Conservation (phyloP, 345 rosid species). For the Crucihimalaya himalaica region DNA sequence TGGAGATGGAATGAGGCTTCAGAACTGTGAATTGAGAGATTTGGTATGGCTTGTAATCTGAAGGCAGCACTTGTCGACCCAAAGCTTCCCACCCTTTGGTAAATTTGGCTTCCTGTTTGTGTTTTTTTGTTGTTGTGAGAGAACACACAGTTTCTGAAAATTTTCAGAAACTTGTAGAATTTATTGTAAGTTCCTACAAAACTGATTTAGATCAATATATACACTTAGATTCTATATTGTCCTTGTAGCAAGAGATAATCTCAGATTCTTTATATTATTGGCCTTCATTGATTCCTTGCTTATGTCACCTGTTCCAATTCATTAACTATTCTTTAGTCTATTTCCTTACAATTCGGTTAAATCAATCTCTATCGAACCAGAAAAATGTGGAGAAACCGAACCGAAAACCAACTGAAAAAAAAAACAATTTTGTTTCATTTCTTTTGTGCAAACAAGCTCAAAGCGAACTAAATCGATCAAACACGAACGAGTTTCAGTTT, state of each 20-base stretch:
- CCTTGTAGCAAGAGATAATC: not conserved
- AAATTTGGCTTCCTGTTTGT: slow-evolving; percentile 15
- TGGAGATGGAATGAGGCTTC: slow-evolving; percentile 3
- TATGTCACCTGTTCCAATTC: not conserved
- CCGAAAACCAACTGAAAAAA: not conserved
- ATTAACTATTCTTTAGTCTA: not conserved
- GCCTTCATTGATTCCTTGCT: not conserved
- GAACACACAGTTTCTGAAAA: not conserved
- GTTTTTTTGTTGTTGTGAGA: slow-evolving; percentile 2
- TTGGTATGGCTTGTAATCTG: slow-evolving; percentile 30
- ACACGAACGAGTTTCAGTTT: not conserved
- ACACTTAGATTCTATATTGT: not conserved
- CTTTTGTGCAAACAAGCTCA: not conserved
- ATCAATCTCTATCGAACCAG: not conserved
- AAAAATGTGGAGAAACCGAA: not conserved
- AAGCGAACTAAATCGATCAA: not conserved
- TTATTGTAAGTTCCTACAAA: slow-evolving; percentile 9
- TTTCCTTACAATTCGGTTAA: not conserved
- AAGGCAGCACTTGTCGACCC: slow-evolving; percentile 13
- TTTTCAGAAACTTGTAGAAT: slow-evolving; percentile 19
- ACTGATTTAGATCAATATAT: slow-evolving; percentile 21
- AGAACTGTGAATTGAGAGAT: slow-evolving; percentile 9
- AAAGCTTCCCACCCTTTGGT: not conserved
- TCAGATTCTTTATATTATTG: not conserved
- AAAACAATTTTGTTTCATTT: not conserved